Evolutionary conservation across 352 stramenopile species (phyloP).

Genomic region (Aphanomyces euteiches): DNA sequence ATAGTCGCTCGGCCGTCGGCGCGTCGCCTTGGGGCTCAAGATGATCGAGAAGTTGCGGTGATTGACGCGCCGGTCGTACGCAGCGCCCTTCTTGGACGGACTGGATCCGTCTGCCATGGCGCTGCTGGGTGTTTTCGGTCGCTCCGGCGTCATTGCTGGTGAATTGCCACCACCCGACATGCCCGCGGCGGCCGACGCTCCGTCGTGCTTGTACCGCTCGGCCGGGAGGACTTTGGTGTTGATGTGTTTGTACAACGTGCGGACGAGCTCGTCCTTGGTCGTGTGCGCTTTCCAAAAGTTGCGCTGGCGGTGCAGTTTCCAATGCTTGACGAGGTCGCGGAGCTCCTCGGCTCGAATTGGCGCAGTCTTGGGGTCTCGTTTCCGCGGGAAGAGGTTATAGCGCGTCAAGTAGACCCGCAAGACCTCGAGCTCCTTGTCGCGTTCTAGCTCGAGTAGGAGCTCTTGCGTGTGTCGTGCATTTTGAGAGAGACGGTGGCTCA

Average conservation of each 20-base stretch:
- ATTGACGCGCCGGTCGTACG: too few species aligned
- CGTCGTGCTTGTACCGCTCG: conserved; percentile 65
- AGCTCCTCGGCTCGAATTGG: conserved; percentile 85
- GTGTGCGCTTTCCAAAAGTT: conserved; percentile 88
- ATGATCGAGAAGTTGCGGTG: too few species aligned
- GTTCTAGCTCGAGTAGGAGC: conserved; percentile 61
- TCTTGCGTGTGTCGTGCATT: conserved; percentile 86
- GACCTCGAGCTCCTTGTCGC: conserved; percentile 80
- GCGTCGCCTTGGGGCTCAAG: too few species aligned
- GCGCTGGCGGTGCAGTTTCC: conserved; percentile 85
- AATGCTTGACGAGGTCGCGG: conserved; percentile 89
- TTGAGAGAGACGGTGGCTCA: conserved; percentile 80
- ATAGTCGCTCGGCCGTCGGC: too few species aligned
- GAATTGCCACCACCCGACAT: conserved; percentile 32
- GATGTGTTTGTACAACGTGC: conserved; percentile 79
- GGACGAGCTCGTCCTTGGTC: conserved; percentile 86
- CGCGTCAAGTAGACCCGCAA: conserved; percentile 81
- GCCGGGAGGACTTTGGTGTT: conserved; percentile 67
- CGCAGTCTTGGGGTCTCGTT: conserved; percentile 79
- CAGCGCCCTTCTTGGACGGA: too few species aligned
- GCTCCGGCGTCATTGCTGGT: not conserved
- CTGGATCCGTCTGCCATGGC: not conserved
- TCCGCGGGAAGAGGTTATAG: conserved; percentile 82
- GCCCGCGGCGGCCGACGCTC: conserved; percentile 44
- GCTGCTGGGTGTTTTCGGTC: not conserved